Conservation (phyloP, 2,329 filamentous ascomycete genomes). For the Aspergillus clavatus region DNA sequence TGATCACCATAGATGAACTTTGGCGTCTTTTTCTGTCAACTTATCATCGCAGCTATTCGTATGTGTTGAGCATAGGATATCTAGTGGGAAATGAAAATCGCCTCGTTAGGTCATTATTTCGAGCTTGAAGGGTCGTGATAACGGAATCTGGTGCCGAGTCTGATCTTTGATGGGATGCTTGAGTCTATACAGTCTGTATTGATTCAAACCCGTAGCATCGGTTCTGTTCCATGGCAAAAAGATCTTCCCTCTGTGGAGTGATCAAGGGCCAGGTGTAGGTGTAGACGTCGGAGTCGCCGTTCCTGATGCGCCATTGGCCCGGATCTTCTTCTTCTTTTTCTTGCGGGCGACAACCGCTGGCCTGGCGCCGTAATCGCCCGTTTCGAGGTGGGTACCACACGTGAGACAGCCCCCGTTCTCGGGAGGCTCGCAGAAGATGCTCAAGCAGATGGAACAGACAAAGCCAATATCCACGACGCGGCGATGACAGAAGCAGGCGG, state of each 20-base stretch:
- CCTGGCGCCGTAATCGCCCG: constrained; percentile 70
- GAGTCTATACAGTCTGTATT: no score
- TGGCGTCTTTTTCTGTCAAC: background rate
- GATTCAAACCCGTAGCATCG: no score
- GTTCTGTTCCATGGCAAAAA: no score
- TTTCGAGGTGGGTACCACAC: constrained; percentile 71
- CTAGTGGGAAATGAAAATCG: no score
- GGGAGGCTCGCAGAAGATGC: constrained; percentile 74
- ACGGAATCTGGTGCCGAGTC: no score
- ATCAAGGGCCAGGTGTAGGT: constrained; percentile 36
- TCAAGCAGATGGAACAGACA: constrained; percentile 93
- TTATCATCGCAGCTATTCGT: background rate
- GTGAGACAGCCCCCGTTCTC: constrained; percentile 69
- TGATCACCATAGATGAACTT: background rate
- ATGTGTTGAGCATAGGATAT: background rate
- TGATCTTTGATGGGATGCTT: no score
- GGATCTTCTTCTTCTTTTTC: constrained; percentile 74
- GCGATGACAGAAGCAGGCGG: constrained; percentile 97
- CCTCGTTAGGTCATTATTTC: no score
- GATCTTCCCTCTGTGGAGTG: background rate
- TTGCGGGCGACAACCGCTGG: constrained; percentile 68
- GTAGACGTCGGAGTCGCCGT: constrained; percentile 59
- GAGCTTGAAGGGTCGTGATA: no score
- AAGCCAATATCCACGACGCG: constrained; percentile 87
- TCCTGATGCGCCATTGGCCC: constrained; percentile 38